A percentile compares a stretch with the other conserved stretches of the same genome.
These are phyloP conservation scores for Royoungia palumana DNA, from an alignment of 768 basidiomycete genomes.

Conservation along the genomic window DNA sequence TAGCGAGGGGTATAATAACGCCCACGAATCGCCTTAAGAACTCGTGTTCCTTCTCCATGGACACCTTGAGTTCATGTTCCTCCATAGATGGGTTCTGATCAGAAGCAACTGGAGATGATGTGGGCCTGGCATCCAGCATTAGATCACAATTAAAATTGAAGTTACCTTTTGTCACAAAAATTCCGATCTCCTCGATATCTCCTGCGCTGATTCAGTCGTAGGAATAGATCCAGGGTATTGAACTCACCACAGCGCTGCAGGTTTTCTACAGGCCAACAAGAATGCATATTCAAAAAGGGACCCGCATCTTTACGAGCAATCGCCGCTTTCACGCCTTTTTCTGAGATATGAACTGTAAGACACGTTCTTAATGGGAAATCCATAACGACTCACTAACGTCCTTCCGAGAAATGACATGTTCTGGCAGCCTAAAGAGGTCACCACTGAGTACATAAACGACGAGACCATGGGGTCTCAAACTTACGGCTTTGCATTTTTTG, in stretches of 20 bases:
- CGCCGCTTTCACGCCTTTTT: slow-evolving; percentile 34
- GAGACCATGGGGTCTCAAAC: too few relatives aligned
- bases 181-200: slow-evolving; percentile 52
- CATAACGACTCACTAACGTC: too few relatives aligned
- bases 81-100: too few relatives aligned
- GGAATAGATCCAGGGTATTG: neutral
- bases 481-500: too few relatives aligned
- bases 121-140: neutral
- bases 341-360: too few relatives aligned
- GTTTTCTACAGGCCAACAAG: slow-evolving; percentile 19
- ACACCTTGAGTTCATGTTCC: slow-evolving; percentile 35
- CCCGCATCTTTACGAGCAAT: too few relatives aligned
- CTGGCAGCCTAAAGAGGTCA: too few relatives aligned
- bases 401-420: too few relatives aligned
- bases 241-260: slow-evolving; percentile 52
- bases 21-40: slow-evolving; percentile 66
- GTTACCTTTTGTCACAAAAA: slow-evolving; percentile 58
- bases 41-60: slow-evolving; percentile 49
- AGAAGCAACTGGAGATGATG: slow-evolving; percentile 46
- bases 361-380: too few relatives aligned
- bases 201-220: slow-evolving; percentile 34
- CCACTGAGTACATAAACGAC: too few relatives aligned
- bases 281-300: neutral
- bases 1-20: slow-evolving; percentile 57
- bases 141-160: neutral